Percentiles rank a stretch among this genome's conserved stretches.
These are phyloP conservation scores for Komagataella kurtzmanii DNA, from an alignment of 805 yeast species.

Conservation along the genomic window DNA sequence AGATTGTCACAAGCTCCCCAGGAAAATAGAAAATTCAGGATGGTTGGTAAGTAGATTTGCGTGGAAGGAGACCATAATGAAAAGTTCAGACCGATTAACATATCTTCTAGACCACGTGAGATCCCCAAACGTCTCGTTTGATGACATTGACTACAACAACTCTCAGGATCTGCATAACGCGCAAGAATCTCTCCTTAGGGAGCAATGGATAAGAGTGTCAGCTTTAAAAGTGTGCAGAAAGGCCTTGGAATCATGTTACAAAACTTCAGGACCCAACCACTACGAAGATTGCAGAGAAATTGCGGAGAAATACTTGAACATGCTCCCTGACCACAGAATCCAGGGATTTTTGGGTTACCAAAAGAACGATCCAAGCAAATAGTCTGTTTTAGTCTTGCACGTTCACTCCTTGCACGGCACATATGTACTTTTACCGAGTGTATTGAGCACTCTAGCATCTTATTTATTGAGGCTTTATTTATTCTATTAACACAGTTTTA, in stretches of 20 bases:
- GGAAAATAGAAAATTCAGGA: constrained; percentile 1
- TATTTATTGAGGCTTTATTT: background rate
- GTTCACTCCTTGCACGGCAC: background rate
- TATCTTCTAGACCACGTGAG: background rate
- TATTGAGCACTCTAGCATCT: background rate
- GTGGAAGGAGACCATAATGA: background rate
- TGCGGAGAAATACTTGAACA: constrained; percentile 63
- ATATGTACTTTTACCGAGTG: background rate
- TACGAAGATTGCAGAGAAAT: constrained; percentile 71
- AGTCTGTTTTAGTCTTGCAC: constrained; percentile 5
- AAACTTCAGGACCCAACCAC: constrained; percentile 49
- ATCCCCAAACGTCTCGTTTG: constrained; percentile 70
- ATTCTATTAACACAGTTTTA: background rate
- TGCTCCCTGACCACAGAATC: constrained; percentile 57
- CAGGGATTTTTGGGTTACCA: constrained; percentile 77
- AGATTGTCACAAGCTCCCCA: constrained; percentile 10
- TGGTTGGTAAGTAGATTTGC: background rate
- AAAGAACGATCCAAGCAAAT: constrained; percentile 76
- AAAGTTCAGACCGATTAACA: background rate
- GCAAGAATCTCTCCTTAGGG: constrained; percentile 66
- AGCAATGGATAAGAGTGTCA: constrained; percentile 63
- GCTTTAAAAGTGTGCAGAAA: constrained; percentile 57
- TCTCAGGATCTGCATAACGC: constrained; percentile 51
- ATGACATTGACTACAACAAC: constrained; percentile 67
- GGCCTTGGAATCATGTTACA: constrained; percentile 63